Evolutionary conservation across 2,329 filamentous ascomycete species (phyloP), one percentile per base, ranked within the genome.

Genomic region (Nemania serpens): DNA sequence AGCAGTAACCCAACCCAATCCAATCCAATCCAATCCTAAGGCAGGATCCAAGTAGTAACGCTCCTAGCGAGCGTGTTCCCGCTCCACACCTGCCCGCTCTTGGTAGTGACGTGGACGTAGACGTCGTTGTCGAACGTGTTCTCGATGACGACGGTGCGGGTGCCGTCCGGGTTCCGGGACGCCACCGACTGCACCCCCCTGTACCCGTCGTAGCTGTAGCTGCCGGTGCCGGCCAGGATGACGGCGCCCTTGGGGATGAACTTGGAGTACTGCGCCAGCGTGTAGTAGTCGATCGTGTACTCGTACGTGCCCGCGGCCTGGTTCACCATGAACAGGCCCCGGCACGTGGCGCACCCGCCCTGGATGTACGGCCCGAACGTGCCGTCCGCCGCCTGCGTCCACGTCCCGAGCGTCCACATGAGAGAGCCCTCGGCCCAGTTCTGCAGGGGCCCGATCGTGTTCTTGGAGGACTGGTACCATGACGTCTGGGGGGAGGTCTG

Each of bases 241-340:
- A 71, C 74, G 0, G 79, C 79, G 45, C 79, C 79, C 39, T 74
- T 73, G 18, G 78, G 77, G 58, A 83, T 81, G 68, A 78, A 82
- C 62, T 74, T 76, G 68, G 75, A 78, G 69, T 81, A 82, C 69
- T 84, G 82, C 1, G 79, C 81, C 61, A 84, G 73, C 76, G 82
- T 81, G 69, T 84, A 84, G 71, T 83, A 84, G 62, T 82, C 80
- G 6, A 80, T 75, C 25, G 76, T 78, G 62, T 78, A 76, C 3
- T 71, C 73, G 70, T 84, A 84, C 2, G 75, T 76, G 20, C 73
- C 74, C 11, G 74, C 67, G 7, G 70, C 69, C 9, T 73, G 80
- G 73, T 88, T 82, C 60, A 88, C 76, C 3, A 82, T 82, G 47
- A 86, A 82, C 5, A 88, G 77, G 10, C 85, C 85, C 1, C 75